A percentile compares a stretch with the other conserved stretches of the same genome.
Evolutionary conservation across 2,329 filamentous ascomycete genomes (phyloP).

Genomic region (Mycosphaerella sp.): DNA sequence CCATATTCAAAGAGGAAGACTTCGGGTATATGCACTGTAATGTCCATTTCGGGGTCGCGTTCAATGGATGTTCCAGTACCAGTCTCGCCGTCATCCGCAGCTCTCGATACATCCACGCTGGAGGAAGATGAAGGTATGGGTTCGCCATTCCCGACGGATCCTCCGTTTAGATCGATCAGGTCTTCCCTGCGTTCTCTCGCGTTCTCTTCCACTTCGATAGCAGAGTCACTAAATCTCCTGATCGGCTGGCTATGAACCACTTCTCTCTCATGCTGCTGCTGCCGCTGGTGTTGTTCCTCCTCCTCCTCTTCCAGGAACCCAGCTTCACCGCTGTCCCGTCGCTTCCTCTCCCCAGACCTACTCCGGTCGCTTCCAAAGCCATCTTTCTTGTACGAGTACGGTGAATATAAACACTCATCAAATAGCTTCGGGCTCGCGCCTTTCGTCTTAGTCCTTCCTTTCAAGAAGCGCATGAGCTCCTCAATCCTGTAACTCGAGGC

Average conservation of each 20-base stretch:
- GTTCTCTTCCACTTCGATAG: constrained; percentile 58
- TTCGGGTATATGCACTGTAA: constrained; percentile 81
- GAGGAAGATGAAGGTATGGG: constrained; percentile 14
- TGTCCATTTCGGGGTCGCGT: constrained; percentile 68
- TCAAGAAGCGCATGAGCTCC: constrained; percentile 80
- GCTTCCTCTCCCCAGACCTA: constrained; percentile 23
- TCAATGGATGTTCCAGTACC: constrained; percentile 11
- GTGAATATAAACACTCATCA: constrained; percentile 96
- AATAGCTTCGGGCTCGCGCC: constrained; percentile 85
- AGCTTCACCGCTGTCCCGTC: constrained; percentile 14
- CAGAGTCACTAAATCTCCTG: constrained; percentile 67
- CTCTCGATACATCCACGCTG: constrained; percentile 9
- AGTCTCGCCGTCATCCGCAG: constrained; percentile 12
- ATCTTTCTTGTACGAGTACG: constrained; percentile 65
- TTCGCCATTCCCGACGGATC: constrained; percentile 3
- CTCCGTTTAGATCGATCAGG: constrained; percentile 30
- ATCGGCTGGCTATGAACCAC: constrained; percentile 38
- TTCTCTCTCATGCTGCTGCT: constrained; percentile 10
- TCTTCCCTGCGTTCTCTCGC: constrained; percentile 33
- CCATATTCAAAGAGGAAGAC: constrained; percentile 97
- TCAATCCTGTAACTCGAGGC: constrained; percentile 89
- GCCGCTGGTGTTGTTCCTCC: too few species aligned
- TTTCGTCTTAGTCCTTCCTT: constrained; percentile 69
- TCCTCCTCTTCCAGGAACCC: constrained; percentile 13
- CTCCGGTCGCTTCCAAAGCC: constrained; percentile 22